phyloP scores from a whole-genome alignment of 208 protist genomes.

The Leishmania lainsoni region DNA sequence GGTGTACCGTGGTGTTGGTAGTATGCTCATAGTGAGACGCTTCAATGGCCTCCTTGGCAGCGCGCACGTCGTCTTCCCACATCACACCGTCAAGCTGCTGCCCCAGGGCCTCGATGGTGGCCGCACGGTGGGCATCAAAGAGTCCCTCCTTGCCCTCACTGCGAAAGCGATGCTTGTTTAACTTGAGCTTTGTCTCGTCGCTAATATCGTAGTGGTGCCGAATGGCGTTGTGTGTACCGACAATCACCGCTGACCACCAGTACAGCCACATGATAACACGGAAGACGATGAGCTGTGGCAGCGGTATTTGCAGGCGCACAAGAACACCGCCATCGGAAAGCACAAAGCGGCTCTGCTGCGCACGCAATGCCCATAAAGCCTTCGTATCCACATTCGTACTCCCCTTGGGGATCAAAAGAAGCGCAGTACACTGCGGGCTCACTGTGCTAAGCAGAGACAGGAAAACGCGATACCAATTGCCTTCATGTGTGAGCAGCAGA shows the following conservation, averaged over 20 bases:
- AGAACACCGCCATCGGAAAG: constrained; percentile 15
- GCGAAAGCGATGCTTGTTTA: constrained; percentile 59
- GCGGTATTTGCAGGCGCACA: constrained; percentile 31
- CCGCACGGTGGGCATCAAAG: constrained; percentile 67
- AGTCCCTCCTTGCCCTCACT: constrained; percentile 54
- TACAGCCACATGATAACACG: constrained; percentile 48
- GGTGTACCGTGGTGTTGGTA: constrained; percentile 45
- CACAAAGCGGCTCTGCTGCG: constrained; percentile 1
- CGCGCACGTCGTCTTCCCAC: constrained; percentile 77
- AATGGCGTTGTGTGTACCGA: constrained; percentile 72
- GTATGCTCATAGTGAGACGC: constrained; percentile 78
- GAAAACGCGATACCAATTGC: constrained; percentile 68
- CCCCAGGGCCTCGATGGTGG: constrained; percentile 68
- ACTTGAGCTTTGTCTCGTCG: constrained; percentile 74
- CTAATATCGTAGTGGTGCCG: constrained; percentile 79
- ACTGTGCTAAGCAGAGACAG: constrained; percentile 56
- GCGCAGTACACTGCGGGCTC: constrained; percentile 46
- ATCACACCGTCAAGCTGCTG: constrained; percentile 74
- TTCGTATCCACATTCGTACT: not conserved
- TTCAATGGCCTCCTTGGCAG: constrained; percentile 81
- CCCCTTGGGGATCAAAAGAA: constrained; percentile 1
- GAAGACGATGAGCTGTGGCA: constrained; percentile 48
- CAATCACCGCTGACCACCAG: constrained; percentile 49
- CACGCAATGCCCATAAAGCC: constrained; percentile 10
- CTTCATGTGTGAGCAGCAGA: constrained; percentile 37